Conservation (phyloP, 805 yeast genomes). For the Schizosaccharomyces osmophilus region DNA sequence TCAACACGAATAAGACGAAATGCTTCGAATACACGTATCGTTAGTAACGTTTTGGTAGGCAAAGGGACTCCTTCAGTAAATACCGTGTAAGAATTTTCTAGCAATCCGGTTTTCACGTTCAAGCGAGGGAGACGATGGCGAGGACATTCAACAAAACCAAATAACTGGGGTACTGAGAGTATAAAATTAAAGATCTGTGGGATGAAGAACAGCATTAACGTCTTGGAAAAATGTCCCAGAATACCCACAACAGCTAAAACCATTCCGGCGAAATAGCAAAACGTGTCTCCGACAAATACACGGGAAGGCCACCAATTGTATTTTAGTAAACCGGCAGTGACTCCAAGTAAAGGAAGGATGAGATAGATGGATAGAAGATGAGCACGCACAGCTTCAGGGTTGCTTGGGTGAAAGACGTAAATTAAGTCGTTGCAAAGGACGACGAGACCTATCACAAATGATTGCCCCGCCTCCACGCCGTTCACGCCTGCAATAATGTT, state of each 20-base stretch:
- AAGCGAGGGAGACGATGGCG: slow-evolving; percentile 78
- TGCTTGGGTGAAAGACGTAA: slow-evolving; percentile 10
- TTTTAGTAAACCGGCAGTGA: slow-evolving; percentile 46
- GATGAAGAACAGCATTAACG: slow-evolving; percentile 57
- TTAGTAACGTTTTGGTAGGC: neutral
- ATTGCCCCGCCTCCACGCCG: slow-evolving; percentile 91
- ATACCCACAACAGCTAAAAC: slow-evolving; percentile 93
- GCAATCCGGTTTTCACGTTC: slow-evolving; percentile 37
- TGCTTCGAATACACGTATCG: slow-evolving; percentile 16
- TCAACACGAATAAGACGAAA: slow-evolving; percentile 27
- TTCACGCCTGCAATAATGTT: slow-evolving; percentile 90
- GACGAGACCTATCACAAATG: slow-evolving; percentile 48
- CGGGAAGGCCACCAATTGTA: slow-evolving; percentile 77
- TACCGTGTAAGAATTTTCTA: slow-evolving; percentile 39
- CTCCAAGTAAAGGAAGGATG: slow-evolving; percentile 69
- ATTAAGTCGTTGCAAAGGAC: slow-evolving; percentile 65
- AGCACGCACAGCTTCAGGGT: slow-evolving; percentile 42
- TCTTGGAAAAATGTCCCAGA: slow-evolving; percentile 85
- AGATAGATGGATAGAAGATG: slow-evolving; percentile 63
- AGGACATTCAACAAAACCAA: slow-evolving; percentile 76
- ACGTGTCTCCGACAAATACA: slow-evolving; percentile 94
- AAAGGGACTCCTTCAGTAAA: slow-evolving; percentile 8
- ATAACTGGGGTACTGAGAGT: slow-evolving; percentile 79
- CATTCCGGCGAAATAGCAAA: slow-evolving; percentile 96
- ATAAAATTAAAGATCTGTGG: slow-evolving; percentile 82